Evolutionary conservation across 2,329 filamentous ascomycete genomes (phyloP).

Genomic region (Bipolaris zeicola): DNA sequence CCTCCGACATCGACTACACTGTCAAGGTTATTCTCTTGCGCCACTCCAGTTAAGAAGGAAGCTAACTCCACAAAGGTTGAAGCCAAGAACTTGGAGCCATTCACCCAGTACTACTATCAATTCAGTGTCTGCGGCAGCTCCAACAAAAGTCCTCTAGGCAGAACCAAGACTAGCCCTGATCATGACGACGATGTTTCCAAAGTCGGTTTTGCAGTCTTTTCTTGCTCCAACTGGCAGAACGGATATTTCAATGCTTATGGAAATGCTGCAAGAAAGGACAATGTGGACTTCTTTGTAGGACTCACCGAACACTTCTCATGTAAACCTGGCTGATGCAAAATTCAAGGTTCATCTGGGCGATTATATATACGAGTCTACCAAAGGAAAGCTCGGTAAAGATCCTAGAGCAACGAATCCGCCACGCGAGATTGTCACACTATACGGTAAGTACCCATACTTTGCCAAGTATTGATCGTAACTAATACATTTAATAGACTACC

Average conservation of each 20-base stretch:
- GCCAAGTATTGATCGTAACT: neutral
- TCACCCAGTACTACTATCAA: slow-evolving; percentile 72
- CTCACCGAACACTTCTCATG: neutral
- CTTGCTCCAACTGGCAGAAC: slow-evolving; percentile 62
- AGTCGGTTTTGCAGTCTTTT: slow-evolving; percentile 71
- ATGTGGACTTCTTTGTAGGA: slow-evolving; percentile 63
- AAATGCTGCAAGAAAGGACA: slow-evolving; percentile 46
- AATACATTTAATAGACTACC: slow-evolving; percentile 42
- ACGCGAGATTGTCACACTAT: slow-evolving; percentile 49
- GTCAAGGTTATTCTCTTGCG: slow-evolving; percentile 60
- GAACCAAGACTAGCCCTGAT: slow-evolving; percentile 71
- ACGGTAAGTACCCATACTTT: slow-evolving; percentile 22
- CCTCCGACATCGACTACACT: slow-evolving; percentile 76
- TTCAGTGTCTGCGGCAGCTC: slow-evolving; percentile 70
- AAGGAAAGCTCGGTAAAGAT: slow-evolving; percentile 34
- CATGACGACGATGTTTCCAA: slow-evolving; percentile 61
- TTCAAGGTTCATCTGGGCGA: slow-evolving; percentile 51
- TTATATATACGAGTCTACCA: slow-evolving; percentile 51
- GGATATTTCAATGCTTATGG: slow-evolving; percentile 59
- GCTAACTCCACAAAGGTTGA: slow-evolving; percentile 59
- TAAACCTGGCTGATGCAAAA: slow-evolving; percentile 15
- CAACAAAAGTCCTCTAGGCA: slow-evolving; percentile 65
- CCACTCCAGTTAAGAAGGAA: neutral
- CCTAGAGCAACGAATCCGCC: slow-evolving; percentile 36
- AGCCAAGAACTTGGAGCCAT: slow-evolving; percentile 65